Base-by-base conservation (phyloP, 73 alveolate genomes). In the Paramecium caudatum region DNA sequence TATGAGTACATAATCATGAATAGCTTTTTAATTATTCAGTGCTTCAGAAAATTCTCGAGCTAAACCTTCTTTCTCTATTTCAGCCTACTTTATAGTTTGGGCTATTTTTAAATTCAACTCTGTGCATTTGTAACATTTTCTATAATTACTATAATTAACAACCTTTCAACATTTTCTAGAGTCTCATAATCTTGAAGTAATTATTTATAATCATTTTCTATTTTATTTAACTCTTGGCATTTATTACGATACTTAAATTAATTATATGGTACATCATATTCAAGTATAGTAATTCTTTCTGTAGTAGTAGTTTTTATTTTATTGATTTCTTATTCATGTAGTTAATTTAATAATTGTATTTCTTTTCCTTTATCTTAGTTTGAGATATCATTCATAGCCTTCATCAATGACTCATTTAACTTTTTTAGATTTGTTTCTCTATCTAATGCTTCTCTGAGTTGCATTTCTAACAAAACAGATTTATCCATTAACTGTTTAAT, bases 21-120 rank as follows among this genome's bases (percentile, higher is more conserved):
- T 74, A 9, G 62, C 36, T 39, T 74, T 74, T 21, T 41, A 45
- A 41, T 74, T 74, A 37, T 43, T 43, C 43, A 74, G 43, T 4
- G 88, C 88, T 25, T 74, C 88, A 17, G 62, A 16, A 27, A 45
- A 36, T n/a, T 74, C 88, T 41, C 68, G 12, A 0, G 88, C 88
- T 17, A 37, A 39, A 16, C 84, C 33, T 1, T 68, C 84, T 37
- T 68, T 68, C 9, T 1, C 30, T 12, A 32, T 37, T 68, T 68
- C 84, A 55, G 23, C 30, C n/a, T 55, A 55, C 30, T 55, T 55
- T 23, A 55, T 37, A 55, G 30, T 55, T 55, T 17, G 16, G 1
- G 80, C 30, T 27, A 55, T 55, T 23, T 55, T 27, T 1, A 55
- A 43, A 27, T 55, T 27, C 23, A 55, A 23, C 23, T 55, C 80